Conservation (phyloP, 2,329 filamentous ascomycete species). For the Pseudonectria buxi region DNA sequence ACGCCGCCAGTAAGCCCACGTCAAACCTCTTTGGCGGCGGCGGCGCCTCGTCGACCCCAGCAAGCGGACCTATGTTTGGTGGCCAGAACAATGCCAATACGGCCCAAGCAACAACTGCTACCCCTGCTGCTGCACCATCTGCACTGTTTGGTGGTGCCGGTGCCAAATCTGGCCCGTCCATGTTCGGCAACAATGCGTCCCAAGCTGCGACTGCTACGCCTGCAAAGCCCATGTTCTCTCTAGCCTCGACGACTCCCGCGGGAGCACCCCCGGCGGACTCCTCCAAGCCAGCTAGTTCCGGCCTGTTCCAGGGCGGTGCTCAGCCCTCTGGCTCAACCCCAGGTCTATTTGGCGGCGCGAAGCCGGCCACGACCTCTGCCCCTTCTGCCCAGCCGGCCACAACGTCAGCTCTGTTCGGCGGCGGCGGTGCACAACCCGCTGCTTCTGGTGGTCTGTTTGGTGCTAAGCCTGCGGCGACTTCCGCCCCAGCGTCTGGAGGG, state of each 20-base stretch:
- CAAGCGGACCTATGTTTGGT: slow-evolving; percentile 17
- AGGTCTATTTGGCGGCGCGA: slow-evolving; percentile 25
- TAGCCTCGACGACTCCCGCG: slow-evolving; percentile 49
- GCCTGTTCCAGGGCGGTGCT: slow-evolving; percentile 17
- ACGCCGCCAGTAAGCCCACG: slow-evolving; percentile 13
- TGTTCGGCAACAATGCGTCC: slow-evolving; percentile 19
- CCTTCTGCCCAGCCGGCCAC: slow-evolving; percentile 11
- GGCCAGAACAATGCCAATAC: slow-evolving; percentile 20
- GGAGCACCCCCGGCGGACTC: slow-evolving; percentile 43
- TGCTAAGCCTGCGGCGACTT: slow-evolving; percentile 16
- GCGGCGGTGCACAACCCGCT: slow-evolving; percentile 24
- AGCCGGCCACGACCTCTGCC: slow-evolving; percentile 19
- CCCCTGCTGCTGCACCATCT: slow-evolving; percentile 20
- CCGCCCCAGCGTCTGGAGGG: slow-evolving; percentile 29
- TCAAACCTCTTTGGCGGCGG: slow-evolving; percentile 22
- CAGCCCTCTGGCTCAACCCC: slow-evolving; percentile 14
- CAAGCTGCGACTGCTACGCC: slow-evolving; percentile 28
- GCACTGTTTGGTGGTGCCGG: slow-evolving; percentile 26
- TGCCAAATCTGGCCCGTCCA: slow-evolving; percentile 14
- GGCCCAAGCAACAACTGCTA: slow-evolving; percentile 14
- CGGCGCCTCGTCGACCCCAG: slow-evolving; percentile 16
- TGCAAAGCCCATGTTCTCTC: slow-evolving; percentile 40
- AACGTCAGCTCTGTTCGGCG: slow-evolving; percentile 27
- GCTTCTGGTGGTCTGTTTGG: slow-evolving; percentile 28
- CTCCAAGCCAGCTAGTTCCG: slow-evolving; percentile 20